Evolutionary conservation across 441 rosid species (phyloP).

Genomic region (Daphne laureola): DNA sequence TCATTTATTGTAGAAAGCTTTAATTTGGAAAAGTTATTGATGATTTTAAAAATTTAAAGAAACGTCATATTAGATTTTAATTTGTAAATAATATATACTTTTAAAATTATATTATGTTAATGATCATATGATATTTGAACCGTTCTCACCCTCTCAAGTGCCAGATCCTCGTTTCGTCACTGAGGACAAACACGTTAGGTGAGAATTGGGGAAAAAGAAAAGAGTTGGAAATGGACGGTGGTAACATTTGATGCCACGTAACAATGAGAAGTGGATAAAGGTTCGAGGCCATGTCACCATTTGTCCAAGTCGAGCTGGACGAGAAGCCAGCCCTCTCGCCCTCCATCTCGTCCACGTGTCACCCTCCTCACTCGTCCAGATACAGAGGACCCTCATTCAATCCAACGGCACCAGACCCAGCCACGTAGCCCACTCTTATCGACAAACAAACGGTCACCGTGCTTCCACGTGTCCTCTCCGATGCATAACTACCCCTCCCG

Average conservation of each 20-base stretch:
- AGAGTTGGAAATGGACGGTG: too few species aligned
- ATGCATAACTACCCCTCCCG: slow-evolving; percentile 29
- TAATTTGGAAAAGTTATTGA: too few species aligned
- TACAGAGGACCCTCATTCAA: background rate
- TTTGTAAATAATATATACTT: too few species aligned
- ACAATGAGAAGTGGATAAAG: slow-evolving; percentile 4
- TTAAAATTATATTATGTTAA: too few species aligned
- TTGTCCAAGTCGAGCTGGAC: slow-evolving; percentile 6
- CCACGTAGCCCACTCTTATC: slow-evolving; percentile 32
- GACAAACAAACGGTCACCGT: slow-evolving; percentile 26
- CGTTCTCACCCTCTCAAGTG: too few species aligned
- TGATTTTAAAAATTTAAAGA: too few species aligned
- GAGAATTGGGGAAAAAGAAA: too few species aligned
- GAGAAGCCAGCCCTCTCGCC: slow-evolving; percentile 11
- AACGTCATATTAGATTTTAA: too few species aligned
- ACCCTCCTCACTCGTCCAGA: background rate
- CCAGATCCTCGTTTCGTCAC: too few species aligned
- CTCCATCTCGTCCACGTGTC: slow-evolving; percentile 10
- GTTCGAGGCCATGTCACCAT: slow-evolving; percentile 2
- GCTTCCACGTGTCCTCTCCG: slow-evolving; percentile 30
- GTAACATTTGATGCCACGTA: slow-evolving; percentile 15
- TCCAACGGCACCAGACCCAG: slow-evolving; percentile 1
- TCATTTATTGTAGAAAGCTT: too few species aligned
- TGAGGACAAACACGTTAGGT: too few species aligned
- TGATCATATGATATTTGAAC: too few species aligned